Conservation (phyloP, 352 stramenopile species). For the Pythium vanterpoolii region DNA sequence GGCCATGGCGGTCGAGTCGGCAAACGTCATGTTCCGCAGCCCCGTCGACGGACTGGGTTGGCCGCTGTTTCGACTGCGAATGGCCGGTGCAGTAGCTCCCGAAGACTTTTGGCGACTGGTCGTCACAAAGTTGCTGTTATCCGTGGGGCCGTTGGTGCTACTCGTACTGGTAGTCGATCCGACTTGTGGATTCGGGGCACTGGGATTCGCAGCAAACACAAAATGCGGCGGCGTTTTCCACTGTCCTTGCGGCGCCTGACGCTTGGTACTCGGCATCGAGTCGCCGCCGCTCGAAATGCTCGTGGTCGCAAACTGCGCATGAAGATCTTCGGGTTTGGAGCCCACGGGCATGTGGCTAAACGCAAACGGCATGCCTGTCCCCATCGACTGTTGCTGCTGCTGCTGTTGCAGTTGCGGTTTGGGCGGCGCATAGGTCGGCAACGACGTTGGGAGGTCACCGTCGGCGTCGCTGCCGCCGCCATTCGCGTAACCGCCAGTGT, state of each 20-base stretch:
- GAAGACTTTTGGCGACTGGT: constrained; percentile 2
- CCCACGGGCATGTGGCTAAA: constrained; percentile 19
- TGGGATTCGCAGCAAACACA: constrained; percentile 35
- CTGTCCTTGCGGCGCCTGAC: constrained; percentile 46
- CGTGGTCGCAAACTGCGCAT: constrained; percentile 24
- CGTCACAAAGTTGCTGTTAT: not conserved
- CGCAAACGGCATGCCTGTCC: constrained; percentile 29
- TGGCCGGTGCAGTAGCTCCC: not conserved
- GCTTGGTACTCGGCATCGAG: constrained; percentile 31
- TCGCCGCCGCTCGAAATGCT: constrained; percentile 19
- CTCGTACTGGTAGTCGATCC: not conserved
- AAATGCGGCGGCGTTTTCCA: constrained; percentile 68
- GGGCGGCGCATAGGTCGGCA: constrained; percentile 70
- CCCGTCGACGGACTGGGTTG: constrained; percentile 49
- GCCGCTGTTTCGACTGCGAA: constrained; percentile 13
- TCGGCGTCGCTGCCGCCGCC: constrained; percentile 28
- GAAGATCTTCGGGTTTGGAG: constrained; percentile 27
- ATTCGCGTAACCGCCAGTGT: constrained; percentile 16
- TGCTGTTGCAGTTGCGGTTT: constrained; percentile 27
- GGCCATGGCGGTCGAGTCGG: constrained; percentile 31
- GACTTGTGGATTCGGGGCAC: constrained; percentile 15
- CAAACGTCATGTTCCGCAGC: constrained; percentile 61
- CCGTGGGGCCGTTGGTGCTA: not conserved
- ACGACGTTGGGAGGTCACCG: constrained; percentile 62
- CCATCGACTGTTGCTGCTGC: constrained; percentile 25